phyloP scores from a whole-genome alignment of 1,284 basidiomycete genomes.

The Ustilago hordei region DNA sequence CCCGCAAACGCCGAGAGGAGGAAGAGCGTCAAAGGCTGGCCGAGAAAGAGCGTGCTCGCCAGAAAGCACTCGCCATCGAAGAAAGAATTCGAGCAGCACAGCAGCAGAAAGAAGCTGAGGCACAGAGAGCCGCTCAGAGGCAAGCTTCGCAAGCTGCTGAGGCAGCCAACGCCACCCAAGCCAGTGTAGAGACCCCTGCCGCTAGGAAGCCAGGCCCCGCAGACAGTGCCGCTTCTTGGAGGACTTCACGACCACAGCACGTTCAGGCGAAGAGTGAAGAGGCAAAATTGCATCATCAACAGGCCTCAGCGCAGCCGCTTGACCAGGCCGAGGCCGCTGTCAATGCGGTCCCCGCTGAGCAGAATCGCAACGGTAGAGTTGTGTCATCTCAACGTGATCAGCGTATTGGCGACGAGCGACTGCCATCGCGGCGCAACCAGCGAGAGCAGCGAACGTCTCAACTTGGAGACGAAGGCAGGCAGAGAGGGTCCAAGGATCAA shows the following conservation, averaged over 20 bases:
- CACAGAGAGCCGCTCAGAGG: slow-evolving; percentile 26
- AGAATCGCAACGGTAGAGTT: slow-evolving; percentile 12
- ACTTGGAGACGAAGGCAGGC: slow-evolving; percentile 12
- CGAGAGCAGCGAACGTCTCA: slow-evolving; percentile 15
- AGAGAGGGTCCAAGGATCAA: slow-evolving; percentile 2
- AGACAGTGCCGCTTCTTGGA: slow-evolving; percentile 45
- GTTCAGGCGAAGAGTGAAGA: not conserved
- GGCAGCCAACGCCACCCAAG: slow-evolving; percentile 5
- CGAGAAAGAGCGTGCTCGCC: slow-evolving; percentile 62
- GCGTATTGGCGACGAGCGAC: slow-evolving; percentile 14
- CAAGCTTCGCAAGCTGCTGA: not conserved
- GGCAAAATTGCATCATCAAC: slow-evolving; percentile 13
- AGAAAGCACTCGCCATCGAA: slow-evolving; percentile 63
- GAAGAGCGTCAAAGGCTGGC: slow-evolving; percentile 59
- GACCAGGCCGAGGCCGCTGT: not conserved
- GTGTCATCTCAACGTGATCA: slow-evolving; percentile 14
- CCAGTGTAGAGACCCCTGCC: slow-evolving; percentile 3
- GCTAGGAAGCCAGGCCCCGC: slow-evolving; percentile 37
- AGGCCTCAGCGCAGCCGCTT: slow-evolving; percentile 6
- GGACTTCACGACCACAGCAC: slow-evolving; percentile 25
- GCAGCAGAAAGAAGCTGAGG: slow-evolving; percentile 45
- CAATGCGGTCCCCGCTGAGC: not conserved
- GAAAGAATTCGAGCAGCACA: slow-evolving; percentile 57
- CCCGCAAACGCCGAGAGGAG: slow-evolving; percentile 63
- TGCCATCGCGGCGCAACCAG: slow-evolving; percentile 14